Conservation (phyloP, 1,139 yeast species). For the Nadsonia commutata region DNA sequence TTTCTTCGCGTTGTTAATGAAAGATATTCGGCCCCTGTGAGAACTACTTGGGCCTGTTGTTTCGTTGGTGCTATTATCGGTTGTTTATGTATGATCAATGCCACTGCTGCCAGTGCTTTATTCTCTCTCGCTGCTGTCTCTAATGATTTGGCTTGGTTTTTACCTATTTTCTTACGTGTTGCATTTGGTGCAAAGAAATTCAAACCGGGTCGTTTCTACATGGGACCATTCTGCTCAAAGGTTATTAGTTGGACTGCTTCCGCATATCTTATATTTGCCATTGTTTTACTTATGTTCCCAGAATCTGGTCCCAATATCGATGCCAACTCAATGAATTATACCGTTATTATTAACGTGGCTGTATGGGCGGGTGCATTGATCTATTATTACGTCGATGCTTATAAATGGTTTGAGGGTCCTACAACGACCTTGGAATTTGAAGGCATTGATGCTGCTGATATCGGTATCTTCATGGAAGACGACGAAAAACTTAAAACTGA, state of each 20-base stretch:
- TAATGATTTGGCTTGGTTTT: conserved; percentile 44
- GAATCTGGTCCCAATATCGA: conserved; percentile 34
- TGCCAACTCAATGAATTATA: conserved; percentile 45
- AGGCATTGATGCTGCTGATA: conserved; percentile 13
- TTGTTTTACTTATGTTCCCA: conserved; percentile 48
- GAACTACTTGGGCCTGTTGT: conserved; percentile 46
- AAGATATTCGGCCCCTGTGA: conserved; percentile 38
- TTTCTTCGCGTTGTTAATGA: conserved; percentile 38
- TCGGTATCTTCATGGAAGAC: background rate
- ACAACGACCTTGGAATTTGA: conserved; percentile 34
- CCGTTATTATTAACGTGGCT: conserved; percentile 44
- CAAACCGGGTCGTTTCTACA: conserved; percentile 49
- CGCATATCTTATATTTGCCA: conserved; percentile 34
- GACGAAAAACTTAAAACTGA: too few species aligned
- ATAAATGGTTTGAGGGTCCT: conserved; percentile 52
- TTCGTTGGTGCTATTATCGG: conserved; percentile 36
- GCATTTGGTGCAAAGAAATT: conserved; percentile 31
- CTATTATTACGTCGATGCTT: conserved; percentile 42
- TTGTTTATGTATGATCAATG: conserved; percentile 40
- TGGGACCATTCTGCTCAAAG: conserved; percentile 36
- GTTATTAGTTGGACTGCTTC: conserved; percentile 15
- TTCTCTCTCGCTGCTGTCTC: conserved; percentile 49
- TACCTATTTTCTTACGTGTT: conserved; percentile 37
- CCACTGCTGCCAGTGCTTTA: conserved; percentile 47
- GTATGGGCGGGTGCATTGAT: conserved; percentile 36